phyloP scores from a whole-genome alignment of 208 protist species.

The Trypanosoma theileri region DNA sequence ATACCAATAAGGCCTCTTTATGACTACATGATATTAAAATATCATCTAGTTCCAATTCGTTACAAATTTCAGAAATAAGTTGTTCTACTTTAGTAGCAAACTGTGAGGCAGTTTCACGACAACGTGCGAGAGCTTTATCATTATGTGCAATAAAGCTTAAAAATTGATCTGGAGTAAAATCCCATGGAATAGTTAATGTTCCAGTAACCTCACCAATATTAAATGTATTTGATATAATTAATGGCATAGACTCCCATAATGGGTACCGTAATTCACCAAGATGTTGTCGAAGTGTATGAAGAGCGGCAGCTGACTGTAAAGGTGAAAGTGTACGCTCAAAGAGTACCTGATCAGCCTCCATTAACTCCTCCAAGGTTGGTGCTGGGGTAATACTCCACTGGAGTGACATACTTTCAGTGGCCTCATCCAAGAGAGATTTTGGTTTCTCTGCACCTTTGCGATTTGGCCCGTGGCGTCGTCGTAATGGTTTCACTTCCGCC shows the following conservation, averaged over 20 bases:
- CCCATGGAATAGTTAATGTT: slow-evolving; percentile 85
- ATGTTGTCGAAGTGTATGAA: slow-evolving; percentile 78
- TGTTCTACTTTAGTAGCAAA: slow-evolving; percentile 75
- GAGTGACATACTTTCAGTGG: slow-evolving; percentile 66
- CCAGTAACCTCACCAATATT: slow-evolving; percentile 74
- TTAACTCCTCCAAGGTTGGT: slow-evolving; percentile 87
- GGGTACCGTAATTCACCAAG: slow-evolving; percentile 88
- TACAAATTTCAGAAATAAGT: slow-evolving; percentile 81
- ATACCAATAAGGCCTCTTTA: slow-evolving; percentile 49
- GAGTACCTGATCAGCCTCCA: slow-evolving; percentile 88
- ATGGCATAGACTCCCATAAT: slow-evolving; percentile 84
- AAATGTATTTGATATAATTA: slow-evolving; percentile 82
- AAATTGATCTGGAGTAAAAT: slow-evolving; percentile 83
- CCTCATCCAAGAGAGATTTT: slow-evolving; percentile 85
- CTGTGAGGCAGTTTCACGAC: slow-evolving; percentile 38
- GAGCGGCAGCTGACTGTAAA: slow-evolving; percentile 80
- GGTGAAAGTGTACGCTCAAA: slow-evolving; percentile 78
- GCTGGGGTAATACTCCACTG: slow-evolving; percentile 75
- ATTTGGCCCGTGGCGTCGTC: slow-evolving; percentile 34
- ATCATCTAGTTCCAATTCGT: slow-evolving; percentile 74
- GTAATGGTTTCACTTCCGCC: slow-evolving; percentile 74
- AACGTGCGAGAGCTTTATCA: slow-evolving; percentile 52
- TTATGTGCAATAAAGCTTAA: slow-evolving; percentile 83
- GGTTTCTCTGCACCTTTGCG: slow-evolving; percentile 21
- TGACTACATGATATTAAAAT: slow-evolving; percentile 91